Percentiles rank a stretch among this genome's conserved stretches.
phyloP scores from a whole-genome alignment of 352 stramenopile genomes.

The Phytophthora constricta region DNA sequence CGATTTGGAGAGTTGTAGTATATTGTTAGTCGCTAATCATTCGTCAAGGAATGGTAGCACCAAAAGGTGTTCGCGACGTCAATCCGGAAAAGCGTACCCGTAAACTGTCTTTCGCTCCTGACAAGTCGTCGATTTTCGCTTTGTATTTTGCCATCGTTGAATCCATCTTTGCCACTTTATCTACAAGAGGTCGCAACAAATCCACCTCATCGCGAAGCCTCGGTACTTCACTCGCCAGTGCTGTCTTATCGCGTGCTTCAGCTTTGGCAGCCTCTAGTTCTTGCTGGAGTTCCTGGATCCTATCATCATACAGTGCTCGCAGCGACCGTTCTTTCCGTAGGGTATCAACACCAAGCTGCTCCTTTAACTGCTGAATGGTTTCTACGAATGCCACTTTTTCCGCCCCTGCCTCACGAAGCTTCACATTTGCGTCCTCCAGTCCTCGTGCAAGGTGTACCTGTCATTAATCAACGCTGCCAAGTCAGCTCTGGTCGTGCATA shows the following conservation, averaged over 20 bases:
- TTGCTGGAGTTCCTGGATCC: constrained; percentile 51
- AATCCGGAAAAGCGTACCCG: constrained; percentile 34
- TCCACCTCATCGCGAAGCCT: constrained; percentile 72
- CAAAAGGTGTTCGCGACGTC: too few species aligned
- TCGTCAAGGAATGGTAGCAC: too few species aligned
- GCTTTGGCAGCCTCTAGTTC: constrained; percentile 40
- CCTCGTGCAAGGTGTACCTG: constrained; percentile 53
- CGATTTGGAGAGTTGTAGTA: too few species aligned
- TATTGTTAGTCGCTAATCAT: too few species aligned
- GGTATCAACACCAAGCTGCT: constrained; percentile 56
- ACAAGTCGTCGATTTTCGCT: constrained; percentile 69
- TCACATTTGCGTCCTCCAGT: constrained; percentile 28
- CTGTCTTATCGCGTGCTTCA: constrained; percentile 45
- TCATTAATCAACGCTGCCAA: neutral
- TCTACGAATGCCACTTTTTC: constrained; percentile 43
- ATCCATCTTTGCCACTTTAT: constrained; percentile 60
- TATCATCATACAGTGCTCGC: constrained; percentile 58
- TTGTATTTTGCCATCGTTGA: constrained; percentile 67
- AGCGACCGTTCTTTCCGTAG: constrained; percentile 67
- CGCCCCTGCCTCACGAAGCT: constrained; percentile 26
- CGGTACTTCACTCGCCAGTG: constrained; percentile 44
- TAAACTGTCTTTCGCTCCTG: constrained; percentile 57
- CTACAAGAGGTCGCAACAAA: constrained; percentile 58
- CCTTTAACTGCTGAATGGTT: constrained; percentile 42
- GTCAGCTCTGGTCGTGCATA: neutral